Evolutionary conservation across 495 filamentous ascomycete genomes (phyloP), one percentile per base, ranked within the genome.

Genomic region (Wilcoxina mikolae): DNA sequence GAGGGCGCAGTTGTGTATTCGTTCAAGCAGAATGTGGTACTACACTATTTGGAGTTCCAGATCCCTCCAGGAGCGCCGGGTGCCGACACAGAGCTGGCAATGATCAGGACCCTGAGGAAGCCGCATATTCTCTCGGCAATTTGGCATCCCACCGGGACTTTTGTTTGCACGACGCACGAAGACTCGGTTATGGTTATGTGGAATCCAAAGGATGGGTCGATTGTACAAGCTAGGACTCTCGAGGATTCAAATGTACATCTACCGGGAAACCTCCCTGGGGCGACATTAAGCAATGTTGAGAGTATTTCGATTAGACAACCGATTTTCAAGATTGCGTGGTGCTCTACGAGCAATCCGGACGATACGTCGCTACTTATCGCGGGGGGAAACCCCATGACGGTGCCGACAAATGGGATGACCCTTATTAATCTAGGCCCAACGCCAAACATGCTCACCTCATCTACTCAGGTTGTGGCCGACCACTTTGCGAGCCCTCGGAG

Each of bases 91-190:
- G 75, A 81, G 59, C 73, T 76, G 18, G 68, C 73, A 17, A 60
- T 66, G 4, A 65, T 70, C 20, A 73, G 69, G 25, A 75, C 70
- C 11, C 58, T 72, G 54, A 75, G 86, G 52, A 81, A 70, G 54
- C 90, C 90, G 9, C 74, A 72, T 47, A 67, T 98, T 55, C 83
- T 76, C 0, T 81, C 87, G 53, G 89, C 84, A 0, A 61, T 87
- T 31, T 98, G 91, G 91, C 91, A 98, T 70, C 91, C 91, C 0
- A 93, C 88, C 24, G 91, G 91, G 0, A 91, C 84, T 0, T 98
- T 96, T 60, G 68, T 95, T 35, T 66, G 89, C 51, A 94, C 85
- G 0, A 82, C 83, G 10, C 83, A 96, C 61, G 89, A 95, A 57
- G 90, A 96, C 65, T 81, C 81, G 2, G 90, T 82, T 56, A 64